phyloP scores from a whole-genome alignment of 2,329 filamentous ascomycete genomes.

The Ophiobolus disseminans region DNA sequence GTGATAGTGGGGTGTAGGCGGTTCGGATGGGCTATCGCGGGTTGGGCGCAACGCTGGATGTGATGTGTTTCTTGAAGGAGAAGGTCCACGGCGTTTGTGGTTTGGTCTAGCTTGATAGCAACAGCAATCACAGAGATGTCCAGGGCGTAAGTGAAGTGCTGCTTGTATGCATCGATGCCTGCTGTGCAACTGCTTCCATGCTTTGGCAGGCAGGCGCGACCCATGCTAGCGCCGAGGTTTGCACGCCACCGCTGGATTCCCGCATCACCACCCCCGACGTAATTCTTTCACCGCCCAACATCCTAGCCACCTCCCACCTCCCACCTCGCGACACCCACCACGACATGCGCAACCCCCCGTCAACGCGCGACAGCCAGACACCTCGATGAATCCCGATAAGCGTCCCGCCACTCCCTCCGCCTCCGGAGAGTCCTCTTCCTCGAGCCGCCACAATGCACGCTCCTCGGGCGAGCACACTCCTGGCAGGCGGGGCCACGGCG shows the following conservation, averaged over 20 bases:
- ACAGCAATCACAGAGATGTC: no score
- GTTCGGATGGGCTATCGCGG: background rate
- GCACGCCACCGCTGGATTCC: constrained; percentile 1
- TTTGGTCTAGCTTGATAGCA: no score
- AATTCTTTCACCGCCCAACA: constrained; percentile 3
- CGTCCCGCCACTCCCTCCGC: constrained; percentile 26
- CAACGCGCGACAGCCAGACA: constrained; percentile 20
- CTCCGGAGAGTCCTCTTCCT: constrained; percentile 37
- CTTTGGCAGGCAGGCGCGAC: background rate
- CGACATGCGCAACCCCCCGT: constrained; percentile 40
- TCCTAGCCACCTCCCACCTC: constrained; percentile 1
- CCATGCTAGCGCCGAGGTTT: background rate
- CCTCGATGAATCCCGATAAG: constrained; percentile 41
- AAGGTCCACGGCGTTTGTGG: no score
- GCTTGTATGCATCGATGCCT: background rate
- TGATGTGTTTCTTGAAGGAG: no score
- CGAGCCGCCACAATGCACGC: constrained; percentile 32
- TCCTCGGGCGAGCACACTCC: constrained; percentile 34
- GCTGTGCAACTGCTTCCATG: background rate
- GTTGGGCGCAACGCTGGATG: no score
- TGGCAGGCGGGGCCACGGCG: constrained; percentile 32
- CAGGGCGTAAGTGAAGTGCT: background rate
- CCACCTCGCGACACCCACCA: constrained; percentile 11
- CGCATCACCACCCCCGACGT: constrained; percentile 5
- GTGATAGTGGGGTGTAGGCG: constrained; percentile 8